phyloP scores from a whole-genome alignment of 1,284 basidiomycete genomes.

The Peniophora sp. region DNA sequence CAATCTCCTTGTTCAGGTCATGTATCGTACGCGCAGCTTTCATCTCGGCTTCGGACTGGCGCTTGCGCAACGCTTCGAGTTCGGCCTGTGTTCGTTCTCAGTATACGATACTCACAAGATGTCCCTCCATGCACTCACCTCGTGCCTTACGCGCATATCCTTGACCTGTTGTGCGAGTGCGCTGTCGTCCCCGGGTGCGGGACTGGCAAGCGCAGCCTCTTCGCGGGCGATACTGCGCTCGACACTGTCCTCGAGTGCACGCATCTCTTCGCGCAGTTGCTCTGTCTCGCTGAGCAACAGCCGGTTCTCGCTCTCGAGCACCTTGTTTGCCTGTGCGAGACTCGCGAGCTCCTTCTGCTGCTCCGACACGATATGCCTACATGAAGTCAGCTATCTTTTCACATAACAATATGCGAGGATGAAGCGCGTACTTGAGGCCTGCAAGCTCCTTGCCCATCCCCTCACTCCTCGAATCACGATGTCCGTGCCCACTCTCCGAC shows the following conservation, averaged over 20 bases:
- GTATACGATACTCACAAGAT: constrained; percentile 2
- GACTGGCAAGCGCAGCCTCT: constrained; percentile 15
- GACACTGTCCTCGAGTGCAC: constrained; percentile 62
- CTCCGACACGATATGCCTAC: constrained; percentile 80
- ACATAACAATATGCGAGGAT: not conserved
- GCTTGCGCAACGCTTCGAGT: constrained; percentile 63
- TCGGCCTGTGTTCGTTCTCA: constrained; percentile 27
- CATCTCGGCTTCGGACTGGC: constrained; percentile 60
- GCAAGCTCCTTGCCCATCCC: constrained; percentile 54
- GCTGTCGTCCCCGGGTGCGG: constrained; percentile 22
- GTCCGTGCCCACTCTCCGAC: not conserved
- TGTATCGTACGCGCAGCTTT: constrained; percentile 64
- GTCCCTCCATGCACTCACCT: constrained; percentile 42
- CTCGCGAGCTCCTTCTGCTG: constrained; percentile 74
- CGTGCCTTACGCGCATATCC: constrained; percentile 46
- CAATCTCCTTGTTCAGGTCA: constrained; percentile 87
- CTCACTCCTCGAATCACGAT: not conserved
- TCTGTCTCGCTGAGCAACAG: constrained; percentile 67
- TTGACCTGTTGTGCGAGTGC: constrained; percentile 33
- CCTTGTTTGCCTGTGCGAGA: constrained; percentile 57
- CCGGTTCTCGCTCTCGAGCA: constrained; percentile 71
- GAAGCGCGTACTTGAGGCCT: constrained; percentile 58
- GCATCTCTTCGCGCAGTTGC: constrained; percentile 63
- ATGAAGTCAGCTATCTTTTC: constrained; percentile 5
- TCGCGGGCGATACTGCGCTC: constrained; percentile 51